Percentiles rank a stretch among this genome's conserved stretches.
phyloP scores from a whole-genome alignment of 139 green algal species.

The Pleodorina starrii region DNA sequence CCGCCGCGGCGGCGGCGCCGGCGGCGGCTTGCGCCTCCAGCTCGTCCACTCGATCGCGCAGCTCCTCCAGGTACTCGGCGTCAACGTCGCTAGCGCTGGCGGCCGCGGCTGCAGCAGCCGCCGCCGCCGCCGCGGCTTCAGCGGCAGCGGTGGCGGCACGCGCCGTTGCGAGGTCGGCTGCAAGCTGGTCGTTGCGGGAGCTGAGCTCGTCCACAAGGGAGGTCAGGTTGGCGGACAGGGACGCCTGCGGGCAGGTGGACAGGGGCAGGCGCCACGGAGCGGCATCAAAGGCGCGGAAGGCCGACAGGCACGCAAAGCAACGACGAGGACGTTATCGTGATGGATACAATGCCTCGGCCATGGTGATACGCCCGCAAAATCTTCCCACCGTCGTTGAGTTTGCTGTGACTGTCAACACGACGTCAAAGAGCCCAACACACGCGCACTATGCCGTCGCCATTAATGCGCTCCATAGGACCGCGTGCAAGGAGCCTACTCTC shows the following conservation, averaged over 20 bases:
- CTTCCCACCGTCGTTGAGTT: no score
- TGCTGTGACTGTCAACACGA: no score
- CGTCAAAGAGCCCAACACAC: no score
- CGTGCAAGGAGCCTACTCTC: no score
- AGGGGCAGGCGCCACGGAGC: no score
- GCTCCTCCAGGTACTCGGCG: not conserved
- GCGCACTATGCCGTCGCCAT: no score
- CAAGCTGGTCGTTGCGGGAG: conserved; percentile 39
- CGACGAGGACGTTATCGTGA: no score
- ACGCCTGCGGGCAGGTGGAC: not conserved
- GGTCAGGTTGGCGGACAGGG: conserved; percentile 1
- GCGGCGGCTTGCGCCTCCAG: not conserved
- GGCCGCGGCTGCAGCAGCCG: not conserved
- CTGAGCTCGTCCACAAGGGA: conserved; percentile 44
- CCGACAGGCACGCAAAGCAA: no score
- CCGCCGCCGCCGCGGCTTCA: not conserved
- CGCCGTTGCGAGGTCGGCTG: not conserved
- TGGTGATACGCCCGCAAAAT: no score
- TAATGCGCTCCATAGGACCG: no score
- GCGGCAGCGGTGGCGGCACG: not conserved
- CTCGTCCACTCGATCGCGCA: not conserved
- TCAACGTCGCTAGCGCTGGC: not conserved
- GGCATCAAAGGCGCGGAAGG: no score
- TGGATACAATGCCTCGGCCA: no score
- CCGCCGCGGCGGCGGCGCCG: not conserved